Evolutionary conservation across 768 basidiomycete genomes (phyloP).

Genomic region (Amanita brunnescens): DNA sequence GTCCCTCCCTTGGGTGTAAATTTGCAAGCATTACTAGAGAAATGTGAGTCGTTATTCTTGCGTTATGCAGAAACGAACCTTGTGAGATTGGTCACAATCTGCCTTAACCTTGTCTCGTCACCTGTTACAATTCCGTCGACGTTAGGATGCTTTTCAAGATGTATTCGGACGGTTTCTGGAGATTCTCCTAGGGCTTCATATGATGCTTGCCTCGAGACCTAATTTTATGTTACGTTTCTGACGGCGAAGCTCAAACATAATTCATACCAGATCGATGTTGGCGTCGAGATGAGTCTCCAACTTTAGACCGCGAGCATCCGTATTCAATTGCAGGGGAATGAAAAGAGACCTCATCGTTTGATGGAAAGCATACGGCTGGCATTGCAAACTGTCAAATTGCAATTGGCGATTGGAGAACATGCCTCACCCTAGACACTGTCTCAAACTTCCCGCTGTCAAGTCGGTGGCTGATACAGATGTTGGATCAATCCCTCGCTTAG

Average conservation of each 20-base stretch:
- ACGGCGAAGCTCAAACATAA: neutral
- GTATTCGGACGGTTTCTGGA: conserved; percentile 28
- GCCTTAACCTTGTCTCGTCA: conserved; percentile 74
- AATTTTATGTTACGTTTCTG: conserved; percentile 1
- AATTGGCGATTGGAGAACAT: neutral
- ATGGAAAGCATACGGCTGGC: conserved; percentile 69
- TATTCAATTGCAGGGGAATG: conserved; percentile 57
- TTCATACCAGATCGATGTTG: conserved; percentile 50
- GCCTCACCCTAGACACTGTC: conserved; percentile 42
- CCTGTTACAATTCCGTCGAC: conserved; percentile 69
- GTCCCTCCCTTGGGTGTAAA: conserved; percentile 67
- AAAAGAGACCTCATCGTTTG: conserved; percentile 69
- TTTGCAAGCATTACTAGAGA: conserved; percentile 63
- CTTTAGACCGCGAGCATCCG: conserved; percentile 56
- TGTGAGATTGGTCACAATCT: conserved; percentile 78
- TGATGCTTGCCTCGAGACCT: conserved; percentile 53
- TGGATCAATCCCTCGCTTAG: neutral
- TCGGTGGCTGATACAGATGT: conserved; percentile 45
- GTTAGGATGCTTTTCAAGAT: conserved; percentile 36
- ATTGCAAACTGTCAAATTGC: conserved; percentile 5
- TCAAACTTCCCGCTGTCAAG: conserved; percentile 87
- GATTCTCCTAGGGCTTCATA: conserved; percentile 52
- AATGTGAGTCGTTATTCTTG: neutral
- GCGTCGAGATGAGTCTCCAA: conserved; percentile 63
- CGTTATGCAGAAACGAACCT: conserved; percentile 33